phyloP scores from a whole-genome alignment of 306 rosid genomes.

The Gastrolobium bilobum region DNA sequence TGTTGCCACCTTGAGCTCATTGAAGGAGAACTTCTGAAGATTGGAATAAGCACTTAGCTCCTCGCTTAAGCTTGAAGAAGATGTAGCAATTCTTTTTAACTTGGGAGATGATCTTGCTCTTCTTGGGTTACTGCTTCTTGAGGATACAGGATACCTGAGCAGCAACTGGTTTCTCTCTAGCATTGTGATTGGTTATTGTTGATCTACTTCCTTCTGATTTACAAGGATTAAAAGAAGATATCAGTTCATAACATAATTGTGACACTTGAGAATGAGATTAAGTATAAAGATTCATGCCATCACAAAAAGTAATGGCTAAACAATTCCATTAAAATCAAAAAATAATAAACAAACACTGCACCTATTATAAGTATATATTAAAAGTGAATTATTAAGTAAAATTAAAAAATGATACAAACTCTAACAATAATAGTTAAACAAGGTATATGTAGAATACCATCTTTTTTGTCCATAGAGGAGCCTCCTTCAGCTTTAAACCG shows the following conservation, averaged over 20 bases:
- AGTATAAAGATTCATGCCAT: too few relatives aligned
- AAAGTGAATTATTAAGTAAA: not conserved
- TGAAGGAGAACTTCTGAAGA: too few relatives aligned
- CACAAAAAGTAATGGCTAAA: not conserved
- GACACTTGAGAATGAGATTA: too few relatives aligned
- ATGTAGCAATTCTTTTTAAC: too few relatives aligned
- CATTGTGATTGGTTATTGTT: too few relatives aligned
- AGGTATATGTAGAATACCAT: conserved; percentile 41
- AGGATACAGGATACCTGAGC: conserved; percentile 53
- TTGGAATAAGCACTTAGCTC: too few relatives aligned
- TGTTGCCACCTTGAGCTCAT: too few relatives aligned
- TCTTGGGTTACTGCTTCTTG: conserved; percentile 43
- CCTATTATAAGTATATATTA: not conserved
- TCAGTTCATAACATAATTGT: too few relatives aligned
- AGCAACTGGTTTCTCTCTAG: not conserved
- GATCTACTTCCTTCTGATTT: too few relatives aligned
- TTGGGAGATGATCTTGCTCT: not conserved
- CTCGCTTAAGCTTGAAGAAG: too few relatives aligned
- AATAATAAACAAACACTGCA: too few relatives aligned
- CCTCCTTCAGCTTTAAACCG: conserved; percentile 43
- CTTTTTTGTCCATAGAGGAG: conserved; percentile 45
- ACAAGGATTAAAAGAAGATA: too few relatives aligned
- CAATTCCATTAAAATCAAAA: not conserved
- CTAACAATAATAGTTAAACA: not conserved
- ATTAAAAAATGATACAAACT: not conserved